Base-by-base conservation (phyloP, 345 rosid species). In the Murraya paniculata region DNA sequence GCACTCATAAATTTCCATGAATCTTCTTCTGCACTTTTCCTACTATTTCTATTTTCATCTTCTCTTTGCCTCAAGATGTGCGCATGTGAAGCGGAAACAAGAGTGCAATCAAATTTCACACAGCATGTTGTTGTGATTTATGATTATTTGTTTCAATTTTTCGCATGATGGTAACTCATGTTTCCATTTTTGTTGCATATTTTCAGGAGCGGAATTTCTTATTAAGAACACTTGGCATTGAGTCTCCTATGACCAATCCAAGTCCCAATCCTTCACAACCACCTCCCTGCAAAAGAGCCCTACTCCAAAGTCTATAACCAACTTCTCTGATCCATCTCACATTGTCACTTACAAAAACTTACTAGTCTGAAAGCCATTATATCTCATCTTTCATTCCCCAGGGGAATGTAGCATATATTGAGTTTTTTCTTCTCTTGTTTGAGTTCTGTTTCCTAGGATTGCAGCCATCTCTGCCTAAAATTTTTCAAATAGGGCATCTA, bases 251-350 rank as follows among this genome's bases (percentile, higher is more conserved):
- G 56, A 85, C 90, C 69, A 83, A 79, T 83, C 91, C 90, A 72
- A 86, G 81, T 81, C 81, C 82, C 72, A 91, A 86, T 88, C 84
- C 86, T 76, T 80, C 86, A 60, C 91, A 87, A 81, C 95, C 96
- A 81, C 99, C 99, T 9, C 87, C 92, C 81, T 95, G 99, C 96
- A 93, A 90, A 91, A 84, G 99, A 84, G 96, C 91, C 83, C 98
- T 95, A 81, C 98, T 95, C 39, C 95, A 90, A 74, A 93, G 98
- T 84, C 88, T 95, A 84, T 95, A 76, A 90, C 68, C 64, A 73
- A 72, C 79, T 57, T 79, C 80, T 80, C 70, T 81, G 70, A 84
- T 75, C 66, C 82, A 67, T 79, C 81, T 84, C 81, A 74, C 77
- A 62, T 56, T 76, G 79, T 84, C 81, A 74, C 78, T 72, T 60